Conservation (phyloP, 345 rosid genomes). For the Isatis tinctoria region DNA sequence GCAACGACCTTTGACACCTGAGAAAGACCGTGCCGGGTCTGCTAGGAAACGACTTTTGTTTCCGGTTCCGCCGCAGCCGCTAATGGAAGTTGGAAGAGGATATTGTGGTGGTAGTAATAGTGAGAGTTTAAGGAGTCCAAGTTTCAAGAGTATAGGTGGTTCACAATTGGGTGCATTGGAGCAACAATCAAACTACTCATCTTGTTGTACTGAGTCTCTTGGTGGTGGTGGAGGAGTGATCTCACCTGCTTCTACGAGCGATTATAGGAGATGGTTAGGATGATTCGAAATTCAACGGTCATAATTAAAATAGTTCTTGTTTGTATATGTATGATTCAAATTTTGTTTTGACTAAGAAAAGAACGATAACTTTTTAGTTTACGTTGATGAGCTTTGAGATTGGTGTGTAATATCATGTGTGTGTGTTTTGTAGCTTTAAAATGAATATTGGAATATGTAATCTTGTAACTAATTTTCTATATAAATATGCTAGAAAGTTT, state of each 20-base stretch:
- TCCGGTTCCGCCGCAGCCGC: conserved; percentile 44
- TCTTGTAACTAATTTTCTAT: neutral
- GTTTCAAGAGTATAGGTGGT: conserved; percentile 56
- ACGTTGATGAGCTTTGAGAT: conserved; percentile 11
- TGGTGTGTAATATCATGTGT: conserved; percentile 5
- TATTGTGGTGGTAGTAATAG: neutral
- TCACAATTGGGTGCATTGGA: conserved; percentile 58
- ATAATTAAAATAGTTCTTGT: neutral
- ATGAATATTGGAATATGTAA: neutral
- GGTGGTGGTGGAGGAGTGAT: conserved; percentile 56
- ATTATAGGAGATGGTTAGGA: conserved; percentile 66
- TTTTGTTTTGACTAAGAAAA: neutral
- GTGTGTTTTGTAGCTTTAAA: neutral
- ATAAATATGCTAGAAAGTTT: neutral
- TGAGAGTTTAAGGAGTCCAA: conserved; percentile 59
- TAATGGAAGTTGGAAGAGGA: conserved; percentile 26
- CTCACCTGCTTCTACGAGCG: conserved; percentile 71
- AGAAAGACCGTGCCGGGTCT: conserved; percentile 54
- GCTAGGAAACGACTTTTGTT: conserved; percentile 61
- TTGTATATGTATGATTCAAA: neutral
- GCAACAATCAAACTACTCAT: conserved; percentile 70
- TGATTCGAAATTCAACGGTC: conserved; percentile 29
- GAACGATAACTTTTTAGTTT: conserved; percentile 3
- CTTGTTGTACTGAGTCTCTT: conserved; percentile 67
- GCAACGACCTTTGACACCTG: conserved; percentile 69